These are phyloP conservation scores for Mycena crocata DNA, from an alignment of 768 basidiomycete genomes.

Conservation along the genomic window DNA sequence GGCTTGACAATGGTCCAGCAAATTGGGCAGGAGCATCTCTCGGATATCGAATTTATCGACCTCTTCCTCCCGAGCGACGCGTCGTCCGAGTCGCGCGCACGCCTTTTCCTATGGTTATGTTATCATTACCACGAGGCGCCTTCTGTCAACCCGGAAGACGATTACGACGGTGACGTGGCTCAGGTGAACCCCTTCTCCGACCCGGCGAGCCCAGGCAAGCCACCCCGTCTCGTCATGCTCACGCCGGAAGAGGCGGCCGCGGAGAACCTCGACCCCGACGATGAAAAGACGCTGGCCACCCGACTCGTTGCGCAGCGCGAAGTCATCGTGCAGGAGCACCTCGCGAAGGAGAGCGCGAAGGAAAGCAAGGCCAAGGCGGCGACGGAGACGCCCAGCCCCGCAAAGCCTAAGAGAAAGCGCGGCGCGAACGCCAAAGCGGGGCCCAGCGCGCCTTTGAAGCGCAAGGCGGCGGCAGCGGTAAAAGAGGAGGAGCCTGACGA, in stretches of 20 bases:
- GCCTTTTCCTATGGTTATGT: constrained; percentile 62
- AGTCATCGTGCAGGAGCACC: constrained; percentile 50
- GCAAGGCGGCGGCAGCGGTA: constrained; percentile 34
- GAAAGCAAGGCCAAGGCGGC: constrained; percentile 37
- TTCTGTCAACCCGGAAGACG: constrained; percentile 46
- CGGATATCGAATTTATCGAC: constrained; percentile 60
- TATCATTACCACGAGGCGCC: constrained; percentile 75
- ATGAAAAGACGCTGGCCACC: constrained; percentile 52
- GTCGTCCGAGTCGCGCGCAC: constrained; percentile 60
- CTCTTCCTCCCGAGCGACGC: constrained; percentile 62
- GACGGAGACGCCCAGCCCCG: constrained; percentile 10
- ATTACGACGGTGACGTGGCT: constrained; percentile 49
- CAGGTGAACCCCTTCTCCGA: constrained; percentile 72
- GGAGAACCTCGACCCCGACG: constrained; percentile 62
- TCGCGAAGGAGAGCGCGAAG: constrained; percentile 34
- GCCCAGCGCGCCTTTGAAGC: too few species aligned
- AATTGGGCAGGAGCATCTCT: constrained; percentile 44
- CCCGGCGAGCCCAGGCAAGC: constrained; percentile 47
- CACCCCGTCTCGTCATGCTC: constrained; percentile 53
- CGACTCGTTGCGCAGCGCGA: constrained; percentile 54
- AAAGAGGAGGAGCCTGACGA: constrained; percentile 46
- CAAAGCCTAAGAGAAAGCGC: constrained; percentile 43
- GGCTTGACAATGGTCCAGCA: constrained; percentile 35
- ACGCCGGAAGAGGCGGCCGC: constrained; percentile 50
- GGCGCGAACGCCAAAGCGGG: too few species aligned